Base-by-base conservation (phyloP, 441 rosid genomes). In the Manihot esculenta region DNA sequence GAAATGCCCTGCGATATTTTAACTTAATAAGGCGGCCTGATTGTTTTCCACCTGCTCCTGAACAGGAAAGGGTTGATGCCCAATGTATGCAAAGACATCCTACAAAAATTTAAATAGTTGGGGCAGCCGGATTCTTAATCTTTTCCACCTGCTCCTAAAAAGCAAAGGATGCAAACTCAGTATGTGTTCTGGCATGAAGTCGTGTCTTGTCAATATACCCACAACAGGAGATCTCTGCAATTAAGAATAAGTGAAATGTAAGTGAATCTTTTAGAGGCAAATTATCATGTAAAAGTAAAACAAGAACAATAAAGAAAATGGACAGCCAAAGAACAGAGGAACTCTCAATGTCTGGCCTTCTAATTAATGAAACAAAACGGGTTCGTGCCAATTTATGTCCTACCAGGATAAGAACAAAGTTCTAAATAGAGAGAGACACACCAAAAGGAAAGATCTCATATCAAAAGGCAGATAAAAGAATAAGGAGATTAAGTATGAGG, bases 171-270 rank as follows among this genome's bases (percentile, higher is more conserved):
- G 87, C 80, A 89, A 74, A 73, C 82, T 82, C 74, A 91, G 65
- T 75, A 88, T 71, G 76, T 93, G 93, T 75, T 83, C 94, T 6
- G 91, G 85, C 96, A 91, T 93, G 87, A 93, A 93, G 79, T 93
- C 96, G 24, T 91, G 98, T 80, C 96, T 80, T 27, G 98, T 91
- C 79, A 93, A 70, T 77, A 91, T 87, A 15, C 94, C 96, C 71
- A 88, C 91, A 48, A 91, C 84, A 1, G 96, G 92, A 18, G 87
- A 79, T 74, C 86, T 81, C 94, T 91, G 88, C 85, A 86, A 73
- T 49, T 10, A 62, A 56, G 33, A 6, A 59, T 50, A 56, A 64
- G 13, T 21, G 0, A 30, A 66, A 17, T 17, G 10, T 49, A 13
- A n/a, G 47, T 13, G 15, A 41, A 26, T 11, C 44, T 68, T 21